Evolutionary conservation across 306 rosid species (phyloP).

Genomic region (Vigna unguiculata): DNA sequence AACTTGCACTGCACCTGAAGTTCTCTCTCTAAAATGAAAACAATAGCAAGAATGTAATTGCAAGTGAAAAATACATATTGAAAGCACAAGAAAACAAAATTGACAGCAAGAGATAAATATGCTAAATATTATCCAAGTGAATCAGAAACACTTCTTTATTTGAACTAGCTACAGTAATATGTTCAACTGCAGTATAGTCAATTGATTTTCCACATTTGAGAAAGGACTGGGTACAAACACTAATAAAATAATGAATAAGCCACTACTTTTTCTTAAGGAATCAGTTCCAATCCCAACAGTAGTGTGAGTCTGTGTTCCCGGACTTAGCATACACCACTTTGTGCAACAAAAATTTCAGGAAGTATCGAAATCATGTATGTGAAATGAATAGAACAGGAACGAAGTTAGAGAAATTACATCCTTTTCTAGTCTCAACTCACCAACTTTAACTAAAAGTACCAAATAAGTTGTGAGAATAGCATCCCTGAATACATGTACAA

Average conservation of each 20-base stretch:
- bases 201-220: slow-evolving; percentile 5
- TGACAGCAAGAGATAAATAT: background rate
- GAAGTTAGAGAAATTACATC: background rate
- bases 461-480: slow-evolving; percentile 15
- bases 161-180: slow-evolving; percentile 20
- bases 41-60: slow-evolving; percentile 47
- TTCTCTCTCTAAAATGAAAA: slow-evolving; percentile 79
- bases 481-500: background rate
- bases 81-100: slow-evolving; percentile 26
- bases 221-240: slow-evolving; percentile 15
- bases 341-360: slow-evolving; percentile 22
- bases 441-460: background rate
- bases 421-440: slow-evolving; percentile 31
- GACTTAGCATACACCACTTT: background rate
- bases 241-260: slow-evolving; percentile 25
- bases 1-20: slow-evolving; percentile 73
- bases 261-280: background rate
- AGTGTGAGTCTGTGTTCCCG: background rate
- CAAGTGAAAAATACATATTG: slow-evolving; percentile 15
- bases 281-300: slow-evolving; percentile 12
- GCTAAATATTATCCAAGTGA: background rate
- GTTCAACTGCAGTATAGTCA: background rate
- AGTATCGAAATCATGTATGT: slow-evolving; percentile 21
- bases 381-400: background rate
- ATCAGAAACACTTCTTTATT: slow-evolving; percentile 19